Evolutionary conservation across 345 rosid species (phyloP).

Genomic region (Eucalyptus fibrosa): DNA sequence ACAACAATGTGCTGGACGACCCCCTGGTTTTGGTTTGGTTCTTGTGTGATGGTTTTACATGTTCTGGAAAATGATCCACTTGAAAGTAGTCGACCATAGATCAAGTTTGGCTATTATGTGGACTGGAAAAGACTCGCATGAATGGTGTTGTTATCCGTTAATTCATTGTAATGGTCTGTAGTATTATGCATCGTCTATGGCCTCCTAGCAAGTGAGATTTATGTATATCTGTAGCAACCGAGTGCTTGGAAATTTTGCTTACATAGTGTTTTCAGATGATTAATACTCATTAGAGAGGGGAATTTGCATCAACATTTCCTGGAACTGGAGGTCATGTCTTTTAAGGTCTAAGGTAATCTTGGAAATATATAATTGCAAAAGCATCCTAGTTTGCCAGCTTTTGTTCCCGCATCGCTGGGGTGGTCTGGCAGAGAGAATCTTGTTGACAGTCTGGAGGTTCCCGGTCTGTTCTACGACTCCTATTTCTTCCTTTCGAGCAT

Average conservation of each 20-base stretch:
- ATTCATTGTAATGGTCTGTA: not conserved
- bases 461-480: not conserved
- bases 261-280: not conserved
- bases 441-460: not conserved
- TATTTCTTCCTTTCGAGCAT: not conserved
- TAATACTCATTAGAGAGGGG: not conserved
- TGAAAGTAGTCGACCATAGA: not conserved
- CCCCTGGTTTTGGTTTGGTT: not conserved
- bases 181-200: not conserved
- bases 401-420: not conserved
- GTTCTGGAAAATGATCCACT: not conserved
- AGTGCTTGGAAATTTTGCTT: not conserved
- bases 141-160: not conserved
- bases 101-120: not conserved
- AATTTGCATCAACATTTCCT: not conserved
- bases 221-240: not conserved
- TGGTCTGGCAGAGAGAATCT: not conserved
- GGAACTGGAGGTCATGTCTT: not conserved
- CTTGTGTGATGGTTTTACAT: not conserved
- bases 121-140: not conserved
- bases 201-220: not conserved
- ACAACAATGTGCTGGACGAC: not conserved
- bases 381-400: not conserved
- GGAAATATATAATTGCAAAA: not conserved
- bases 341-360: not conserved